Evolutionary conservation across 176 grass and related monocot species (phyloP).

Genomic region (Oryza longistaminata): DNA sequence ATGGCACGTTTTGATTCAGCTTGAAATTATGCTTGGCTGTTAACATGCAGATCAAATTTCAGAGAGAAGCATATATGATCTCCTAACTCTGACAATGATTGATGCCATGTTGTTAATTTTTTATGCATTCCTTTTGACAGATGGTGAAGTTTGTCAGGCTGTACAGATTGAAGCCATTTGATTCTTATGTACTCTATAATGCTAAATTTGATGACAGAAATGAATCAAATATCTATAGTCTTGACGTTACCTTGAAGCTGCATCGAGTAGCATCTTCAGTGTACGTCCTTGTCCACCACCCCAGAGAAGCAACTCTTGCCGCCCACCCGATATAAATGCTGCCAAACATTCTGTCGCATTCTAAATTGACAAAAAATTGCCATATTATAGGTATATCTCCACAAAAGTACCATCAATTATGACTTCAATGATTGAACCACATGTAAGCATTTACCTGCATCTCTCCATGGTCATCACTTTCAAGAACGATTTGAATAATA

Average conservation of each 20-base stretch:
- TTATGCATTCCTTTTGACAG: not conserved
- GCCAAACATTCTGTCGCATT: conserved; percentile 98
- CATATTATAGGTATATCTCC: conserved; percentile 25
- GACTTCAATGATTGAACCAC: conserved; percentile 9
- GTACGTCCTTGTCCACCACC: conserved; percentile 54
- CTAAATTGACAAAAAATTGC: conserved; percentile 52
- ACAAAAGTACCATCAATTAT: conserved; percentile 18
- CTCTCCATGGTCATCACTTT: conserved; percentile 95
- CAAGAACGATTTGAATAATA: conserved; percentile 77
- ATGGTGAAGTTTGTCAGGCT: not conserved
- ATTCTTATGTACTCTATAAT: not conserved
- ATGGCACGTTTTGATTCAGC: not conserved
- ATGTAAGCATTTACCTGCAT: conserved; percentile 75
- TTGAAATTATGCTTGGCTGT: conserved; percentile 5
- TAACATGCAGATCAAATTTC: not conserved
- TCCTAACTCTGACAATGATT: not conserved
- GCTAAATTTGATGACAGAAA: not conserved
- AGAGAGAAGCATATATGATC: conserved; percentile 10
- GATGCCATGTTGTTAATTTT: not conserved
- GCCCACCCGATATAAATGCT: conserved; percentile 74
- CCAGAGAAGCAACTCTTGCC: conserved; percentile 86
- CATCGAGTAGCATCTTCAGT: conserved; percentile 85
- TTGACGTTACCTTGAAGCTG: conserved; percentile 73
- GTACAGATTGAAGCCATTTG: not conserved
- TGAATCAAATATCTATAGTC: not conserved